phyloP scores from a whole-genome alignment of 116 monocot genomes.

The Cymodocea nodosa region DNA sequence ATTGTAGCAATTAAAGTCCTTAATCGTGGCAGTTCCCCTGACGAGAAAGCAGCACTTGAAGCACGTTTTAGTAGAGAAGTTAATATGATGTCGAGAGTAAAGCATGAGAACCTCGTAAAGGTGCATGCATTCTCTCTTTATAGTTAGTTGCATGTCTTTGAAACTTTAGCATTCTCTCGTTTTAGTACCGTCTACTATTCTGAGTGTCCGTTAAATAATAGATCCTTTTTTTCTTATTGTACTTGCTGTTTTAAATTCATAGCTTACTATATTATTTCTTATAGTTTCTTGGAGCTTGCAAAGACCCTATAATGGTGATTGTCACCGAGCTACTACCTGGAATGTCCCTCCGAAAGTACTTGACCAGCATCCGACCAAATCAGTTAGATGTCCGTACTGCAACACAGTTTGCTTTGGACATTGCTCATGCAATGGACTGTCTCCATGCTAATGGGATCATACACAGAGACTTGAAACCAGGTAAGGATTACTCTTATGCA shows the following conservation, averaged over 20 bases:
- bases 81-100: slow-evolving; percentile 92
- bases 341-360: slow-evolving; percentile 76
- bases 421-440: slow-evolving; percentile 91
- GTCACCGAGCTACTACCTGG: slow-evolving; percentile 78
- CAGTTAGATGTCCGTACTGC: slow-evolving; percentile 44
- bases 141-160: neutral
- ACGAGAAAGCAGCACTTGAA: slow-evolving; percentile 57
- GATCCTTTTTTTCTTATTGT: slow-evolving; percentile 1
- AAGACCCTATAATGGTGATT: slow-evolving; percentile 92
- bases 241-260: neutral
- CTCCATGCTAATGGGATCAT: slow-evolving; percentile 98
- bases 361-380: slow-evolving; percentile 53
- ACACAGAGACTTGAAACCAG: slow-evolving; percentile 95
- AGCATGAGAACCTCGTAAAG: slow-evolving; percentile 94
- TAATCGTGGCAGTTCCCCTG: slow-evolving; percentile 49
- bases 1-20: slow-evolving; percentile 90
- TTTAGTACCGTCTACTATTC: neutral
- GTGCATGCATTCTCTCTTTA: slow-evolving; percentile 17
- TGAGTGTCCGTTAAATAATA: neutral
- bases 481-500: slow-evolving; percentile 16
- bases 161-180: too few relatives aligned
- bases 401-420: slow-evolving; percentile 69
- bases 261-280: slow-evolving; percentile 1
- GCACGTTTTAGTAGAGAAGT: slow-evolving; percentile 85
- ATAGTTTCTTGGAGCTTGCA: slow-evolving; percentile 99